Evolutionary conservation across 2,329 filamentous ascomycete genomes (phyloP).

Genomic region (Ophiosphaerella herpotricha): DNA sequence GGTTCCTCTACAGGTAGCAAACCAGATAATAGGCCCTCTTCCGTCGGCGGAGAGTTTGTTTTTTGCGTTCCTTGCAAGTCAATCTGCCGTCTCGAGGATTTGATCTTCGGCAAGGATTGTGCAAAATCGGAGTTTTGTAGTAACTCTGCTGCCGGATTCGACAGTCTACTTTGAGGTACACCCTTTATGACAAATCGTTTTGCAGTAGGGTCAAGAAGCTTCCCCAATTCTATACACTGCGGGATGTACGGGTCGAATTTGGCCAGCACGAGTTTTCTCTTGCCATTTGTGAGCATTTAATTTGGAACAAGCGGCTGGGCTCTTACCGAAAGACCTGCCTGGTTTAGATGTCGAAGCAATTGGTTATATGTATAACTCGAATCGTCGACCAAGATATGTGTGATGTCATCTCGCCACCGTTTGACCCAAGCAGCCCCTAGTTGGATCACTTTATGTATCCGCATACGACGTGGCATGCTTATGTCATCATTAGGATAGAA

Average conservation of each 20-base stretch:
- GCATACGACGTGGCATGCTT: slow-evolving; percentile 66
- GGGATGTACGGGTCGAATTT: slow-evolving; percentile 51
- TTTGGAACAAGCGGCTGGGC: background rate
- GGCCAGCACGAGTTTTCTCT: slow-evolving; percentile 56
- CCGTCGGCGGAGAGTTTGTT: slow-evolving; percentile 44
- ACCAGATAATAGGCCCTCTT: slow-evolving; percentile 33
- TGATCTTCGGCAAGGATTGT: slow-evolving; percentile 55
- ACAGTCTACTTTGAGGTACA: slow-evolving; percentile 37
- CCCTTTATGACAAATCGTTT: slow-evolving; percentile 64
- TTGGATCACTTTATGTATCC: slow-evolving; percentile 71
- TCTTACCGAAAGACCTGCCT: slow-evolving; percentile 55
- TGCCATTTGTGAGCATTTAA: slow-evolving; percentile 1
- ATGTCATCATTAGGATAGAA: slow-evolving; percentile 84
- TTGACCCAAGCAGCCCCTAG: slow-evolving; percentile 72
- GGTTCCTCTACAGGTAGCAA: slow-evolving; percentile 4
- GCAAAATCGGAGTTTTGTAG: slow-evolving; percentile 15
- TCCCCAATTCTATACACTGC: slow-evolving; percentile 49
- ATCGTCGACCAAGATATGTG: slow-evolving; percentile 80
- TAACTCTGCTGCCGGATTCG: slow-evolving; percentile 1
- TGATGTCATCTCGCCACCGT: slow-evolving; percentile 62
- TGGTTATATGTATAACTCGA: slow-evolving; percentile 63
- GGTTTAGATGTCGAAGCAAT: slow-evolving; percentile 62
- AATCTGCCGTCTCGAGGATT: slow-evolving; percentile 51
- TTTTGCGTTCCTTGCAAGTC: slow-evolving; percentile 40
- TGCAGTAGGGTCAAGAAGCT: slow-evolving; percentile 58